A percentile compares a stretch with the other conserved stretches of the same genome.
Conservation (phyloP, 2,329 filamentous ascomycete species). For the Pseudogymnoascus sp. region DNA sequence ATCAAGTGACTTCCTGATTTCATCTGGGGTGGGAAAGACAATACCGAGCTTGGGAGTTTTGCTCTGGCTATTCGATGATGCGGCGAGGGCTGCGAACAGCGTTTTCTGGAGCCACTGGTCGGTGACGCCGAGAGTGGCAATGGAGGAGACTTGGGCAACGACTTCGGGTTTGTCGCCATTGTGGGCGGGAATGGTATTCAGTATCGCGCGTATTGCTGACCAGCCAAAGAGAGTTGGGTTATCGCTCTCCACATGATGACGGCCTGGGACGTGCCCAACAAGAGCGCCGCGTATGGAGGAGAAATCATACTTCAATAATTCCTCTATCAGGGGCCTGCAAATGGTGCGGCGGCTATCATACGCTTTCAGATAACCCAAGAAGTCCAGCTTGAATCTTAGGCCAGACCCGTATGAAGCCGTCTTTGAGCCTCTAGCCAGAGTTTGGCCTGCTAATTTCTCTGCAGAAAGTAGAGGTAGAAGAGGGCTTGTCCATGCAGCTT, state of each 20-base stretch:
- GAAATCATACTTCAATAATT: slow-evolving; percentile 63
- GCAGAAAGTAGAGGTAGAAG: slow-evolving; percentile 47
- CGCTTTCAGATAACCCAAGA: slow-evolving; percentile 62
- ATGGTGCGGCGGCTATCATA: slow-evolving; percentile 56
- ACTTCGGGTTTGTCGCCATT: slow-evolving; percentile 37
- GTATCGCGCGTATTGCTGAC: slow-evolving; percentile 55
- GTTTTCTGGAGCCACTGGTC: slow-evolving; percentile 66
- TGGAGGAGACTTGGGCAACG: slow-evolving; percentile 66
- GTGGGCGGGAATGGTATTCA: slow-evolving; percentile 47
- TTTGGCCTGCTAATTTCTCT: neutral
- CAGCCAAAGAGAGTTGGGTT: slow-evolving; percentile 67
- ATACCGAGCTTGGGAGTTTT: slow-evolving; percentile 54
- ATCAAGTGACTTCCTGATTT: slow-evolving; percentile 68
- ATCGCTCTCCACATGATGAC: slow-evolving; percentile 42
- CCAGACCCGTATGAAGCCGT: slow-evolving; percentile 48
- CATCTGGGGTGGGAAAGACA: slow-evolving; percentile 72
- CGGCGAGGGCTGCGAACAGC: slow-evolving; percentile 46
- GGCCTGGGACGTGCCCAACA: slow-evolving; percentile 71
- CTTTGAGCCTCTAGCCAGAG: slow-evolving; percentile 9
- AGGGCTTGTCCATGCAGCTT: slow-evolving; percentile 74
- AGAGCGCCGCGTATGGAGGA: slow-evolving; percentile 59
- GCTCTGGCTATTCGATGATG: slow-evolving; percentile 12
- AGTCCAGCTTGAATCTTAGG: slow-evolving; percentile 64
- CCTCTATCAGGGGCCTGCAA: slow-evolving; percentile 47
- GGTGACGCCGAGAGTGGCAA: slow-evolving; percentile 66